These are phyloP conservation scores for Trichophyton rubrum DNA, from an alignment of 2,329 filamentous ascomycete genomes.

Conservation along the genomic window DNA sequence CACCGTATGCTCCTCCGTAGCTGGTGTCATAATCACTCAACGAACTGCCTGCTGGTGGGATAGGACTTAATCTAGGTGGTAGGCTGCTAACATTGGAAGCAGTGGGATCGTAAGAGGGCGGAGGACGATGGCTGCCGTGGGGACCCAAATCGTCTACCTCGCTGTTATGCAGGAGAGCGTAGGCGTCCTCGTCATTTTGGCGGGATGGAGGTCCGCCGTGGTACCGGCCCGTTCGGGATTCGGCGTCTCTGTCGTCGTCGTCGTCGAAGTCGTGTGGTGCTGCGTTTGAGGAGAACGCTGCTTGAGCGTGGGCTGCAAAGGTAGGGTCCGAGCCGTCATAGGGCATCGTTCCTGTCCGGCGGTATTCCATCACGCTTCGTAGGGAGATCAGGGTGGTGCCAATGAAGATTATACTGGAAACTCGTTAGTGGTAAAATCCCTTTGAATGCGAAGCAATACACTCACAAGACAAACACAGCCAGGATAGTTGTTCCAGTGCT, in stretches of 20 bases:
- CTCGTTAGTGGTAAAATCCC: background rate
- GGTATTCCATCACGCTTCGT: constrained; percentile 44
- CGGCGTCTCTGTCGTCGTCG: constrained; percentile 25
- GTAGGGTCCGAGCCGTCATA: constrained; percentile 33
- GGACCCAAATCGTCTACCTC: constrained; percentile 33
- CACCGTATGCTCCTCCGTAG: constrained; percentile 31
- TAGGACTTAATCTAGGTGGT: constrained; percentile 1
- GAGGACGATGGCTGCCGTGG: constrained; percentile 23
- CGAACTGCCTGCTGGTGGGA: constrained; percentile 18
- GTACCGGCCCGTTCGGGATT: constrained; percentile 31
- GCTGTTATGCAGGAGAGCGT: constrained; percentile 39
- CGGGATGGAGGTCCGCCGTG: constrained; percentile 24
- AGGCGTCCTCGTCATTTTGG: constrained; percentile 39
- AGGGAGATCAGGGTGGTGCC: constrained; percentile 42
- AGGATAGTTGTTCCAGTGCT: constrained; percentile 45
- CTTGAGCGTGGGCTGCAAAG: constrained; percentile 38
- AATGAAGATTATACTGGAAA: constrained; percentile 40
- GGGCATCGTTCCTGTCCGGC: constrained; percentile 44
- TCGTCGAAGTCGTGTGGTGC: constrained; percentile 34
- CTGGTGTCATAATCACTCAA: constrained; percentile 33
- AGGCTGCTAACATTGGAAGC: constrained; percentile 5
- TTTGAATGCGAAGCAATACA: constrained; percentile 5
- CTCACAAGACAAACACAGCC: constrained; percentile 46
- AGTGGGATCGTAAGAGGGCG: constrained; percentile 31
- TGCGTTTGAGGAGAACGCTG: constrained; percentile 37